Evolutionary conservation across 2,329 filamentous ascomycete species (phyloP).

Genomic region (Fusarium coffeatum): DNA sequence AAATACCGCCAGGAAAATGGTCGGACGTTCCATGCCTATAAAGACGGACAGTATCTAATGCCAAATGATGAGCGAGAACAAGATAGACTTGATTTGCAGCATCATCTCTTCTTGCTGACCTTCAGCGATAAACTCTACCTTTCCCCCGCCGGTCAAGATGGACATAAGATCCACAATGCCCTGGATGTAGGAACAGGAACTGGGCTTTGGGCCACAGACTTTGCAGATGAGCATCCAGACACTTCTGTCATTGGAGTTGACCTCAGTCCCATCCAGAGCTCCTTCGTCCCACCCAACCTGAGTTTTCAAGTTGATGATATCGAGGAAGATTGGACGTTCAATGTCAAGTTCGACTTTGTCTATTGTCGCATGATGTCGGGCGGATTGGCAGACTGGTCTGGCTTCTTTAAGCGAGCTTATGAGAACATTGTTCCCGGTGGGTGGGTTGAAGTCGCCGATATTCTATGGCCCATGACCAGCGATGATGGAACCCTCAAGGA

Average conservation of each 20-base stretch:
- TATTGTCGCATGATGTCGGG: conserved; percentile 44
- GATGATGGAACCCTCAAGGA: conserved; percentile 25
- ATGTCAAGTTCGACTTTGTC: conserved; percentile 44
- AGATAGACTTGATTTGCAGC: conserved; percentile 39
- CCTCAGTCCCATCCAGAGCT: conserved; percentile 42
- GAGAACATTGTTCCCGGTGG: conserved; percentile 39
- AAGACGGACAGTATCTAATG: conserved; percentile 41
- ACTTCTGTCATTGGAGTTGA: conserved; percentile 39
- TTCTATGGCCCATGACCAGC: conserved; percentile 14
- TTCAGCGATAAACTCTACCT: conserved; percentile 43
- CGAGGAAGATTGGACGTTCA: conserved; percentile 44
- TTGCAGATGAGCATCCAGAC: conserved; percentile 39
- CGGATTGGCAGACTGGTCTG: conserved; percentile 34
- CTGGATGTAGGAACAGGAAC: conserved; percentile 47
- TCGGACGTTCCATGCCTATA: conserved; percentile 47
- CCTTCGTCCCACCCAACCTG: conserved; percentile 41
- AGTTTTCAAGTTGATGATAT: conserved; percentile 45
- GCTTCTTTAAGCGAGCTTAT: conserved; percentile 41
- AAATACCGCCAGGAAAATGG: conserved; percentile 46
- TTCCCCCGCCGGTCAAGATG: conserved; percentile 27
- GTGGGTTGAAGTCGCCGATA: conserved; percentile 44
- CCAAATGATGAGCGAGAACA: conserved; percentile 37
- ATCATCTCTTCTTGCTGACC: conserved; percentile 45
- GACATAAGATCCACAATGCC: conserved; percentile 33
- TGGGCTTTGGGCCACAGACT: conserved; percentile 46